phyloP scores from a whole-genome alignment of 306 rosid genomes.

The Gleditsia sinensis region DNA sequence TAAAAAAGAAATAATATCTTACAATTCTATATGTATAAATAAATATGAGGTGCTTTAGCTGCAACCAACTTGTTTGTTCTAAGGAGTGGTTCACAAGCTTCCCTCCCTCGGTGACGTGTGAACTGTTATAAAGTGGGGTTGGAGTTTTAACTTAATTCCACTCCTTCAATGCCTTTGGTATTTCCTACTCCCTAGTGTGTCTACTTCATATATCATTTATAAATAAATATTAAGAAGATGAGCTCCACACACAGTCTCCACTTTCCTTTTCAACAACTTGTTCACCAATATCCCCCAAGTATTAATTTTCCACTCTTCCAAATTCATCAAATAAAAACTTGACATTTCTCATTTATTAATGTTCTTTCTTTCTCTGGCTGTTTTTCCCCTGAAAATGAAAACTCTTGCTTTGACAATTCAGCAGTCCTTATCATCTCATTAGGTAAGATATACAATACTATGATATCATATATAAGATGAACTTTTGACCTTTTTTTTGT shows the following conservation, averaged over 20 bases:
- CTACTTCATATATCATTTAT: not conserved
- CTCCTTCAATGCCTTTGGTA: constrained; percentile 31
- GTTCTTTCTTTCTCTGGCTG: not conserved
- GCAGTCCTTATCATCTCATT: constrained; percentile 22
- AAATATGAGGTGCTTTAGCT: constrained; percentile 27
- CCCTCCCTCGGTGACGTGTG: constrained; percentile 45
- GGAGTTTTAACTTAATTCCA: constrained; percentile 40
- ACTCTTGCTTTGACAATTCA: constrained; percentile 15
- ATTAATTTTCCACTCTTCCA: too few species aligned
- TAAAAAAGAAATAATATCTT: not conserved
- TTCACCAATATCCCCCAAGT: not conserved
- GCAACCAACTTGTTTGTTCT: constrained; percentile 34
- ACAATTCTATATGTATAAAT: not conserved
- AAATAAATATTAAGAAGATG: not conserved
- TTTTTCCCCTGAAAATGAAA: constrained; percentile 16
- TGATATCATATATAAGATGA: not conserved
- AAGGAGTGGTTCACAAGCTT: constrained; percentile 60
- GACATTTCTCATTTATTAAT: not conserved
- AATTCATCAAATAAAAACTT: not conserved
- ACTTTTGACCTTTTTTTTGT: not conserved
- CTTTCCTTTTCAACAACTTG: constrained; percentile 8
- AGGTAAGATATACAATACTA: constrained; percentile 19
- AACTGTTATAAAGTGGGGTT: constrained; percentile 55
- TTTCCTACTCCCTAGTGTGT: not conserved
- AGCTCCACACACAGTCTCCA: not conserved